These are phyloP conservation scores for Yarrowia porcina DNA, from an alignment of 805 yeast species.

Conservation along the genomic window DNA sequence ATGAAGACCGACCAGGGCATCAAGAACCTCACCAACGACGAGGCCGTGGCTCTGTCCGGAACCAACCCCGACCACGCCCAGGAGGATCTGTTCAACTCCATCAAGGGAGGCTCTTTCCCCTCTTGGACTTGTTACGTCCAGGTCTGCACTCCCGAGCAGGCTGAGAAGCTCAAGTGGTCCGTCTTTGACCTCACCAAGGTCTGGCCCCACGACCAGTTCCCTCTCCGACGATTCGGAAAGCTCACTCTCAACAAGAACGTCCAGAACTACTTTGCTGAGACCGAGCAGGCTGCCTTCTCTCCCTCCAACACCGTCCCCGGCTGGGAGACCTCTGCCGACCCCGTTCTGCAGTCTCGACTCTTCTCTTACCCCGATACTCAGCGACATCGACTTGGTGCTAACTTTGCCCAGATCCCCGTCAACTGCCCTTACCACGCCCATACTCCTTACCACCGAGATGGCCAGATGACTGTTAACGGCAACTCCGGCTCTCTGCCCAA, in stretches of 20 bases:
- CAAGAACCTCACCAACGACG: constrained; percentile 45
- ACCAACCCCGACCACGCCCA: constrained; percentile 51
- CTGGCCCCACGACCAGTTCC: constrained; percentile 58
- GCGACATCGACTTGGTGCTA: constrained; percentile 69
- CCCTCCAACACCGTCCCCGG: constrained; percentile 74
- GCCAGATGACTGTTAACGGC: constrained; percentile 48
- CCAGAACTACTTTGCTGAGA: constrained; percentile 50
- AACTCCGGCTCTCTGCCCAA: constrained; percentile 52
- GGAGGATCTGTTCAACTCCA: constrained; percentile 45
- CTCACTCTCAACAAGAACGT: constrained; percentile 55
- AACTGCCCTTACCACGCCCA: constrained; percentile 54
- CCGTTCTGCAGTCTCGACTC: constrained; percentile 71
- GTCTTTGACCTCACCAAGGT: constrained; percentile 55
- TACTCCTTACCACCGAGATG: constrained; percentile 58
- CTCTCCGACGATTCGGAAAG: constrained; percentile 54
- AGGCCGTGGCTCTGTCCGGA: constrained; percentile 48
- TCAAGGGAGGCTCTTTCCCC: constrained; percentile 51
- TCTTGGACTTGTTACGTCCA: constrained; percentile 54
- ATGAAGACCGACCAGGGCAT: constrained; percentile 51
- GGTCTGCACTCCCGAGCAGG: constrained; percentile 57
- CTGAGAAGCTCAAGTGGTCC: constrained; percentile 48
- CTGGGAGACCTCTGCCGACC: constrained; percentile 73
- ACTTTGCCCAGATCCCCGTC: constrained; percentile 64
- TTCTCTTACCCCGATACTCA: constrained; percentile 76
- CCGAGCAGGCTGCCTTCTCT: constrained; percentile 62